phyloP scores from a whole-genome alignment of 208 protist genomes.

The Herpetomonas samuelpessoai region DNA sequence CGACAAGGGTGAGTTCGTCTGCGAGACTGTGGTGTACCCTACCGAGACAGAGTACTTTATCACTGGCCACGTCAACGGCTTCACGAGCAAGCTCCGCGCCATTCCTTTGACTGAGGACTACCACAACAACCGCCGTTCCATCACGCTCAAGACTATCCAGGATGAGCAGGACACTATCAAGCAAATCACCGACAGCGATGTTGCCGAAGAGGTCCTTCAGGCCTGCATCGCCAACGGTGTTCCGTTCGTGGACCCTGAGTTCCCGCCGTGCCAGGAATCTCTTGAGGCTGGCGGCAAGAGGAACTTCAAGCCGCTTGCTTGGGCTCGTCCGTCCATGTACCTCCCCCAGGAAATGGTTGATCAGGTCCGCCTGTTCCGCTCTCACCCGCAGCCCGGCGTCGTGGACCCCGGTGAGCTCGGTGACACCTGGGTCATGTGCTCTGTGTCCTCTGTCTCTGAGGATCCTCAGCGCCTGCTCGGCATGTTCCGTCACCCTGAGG shows the following conservation, averaged over 20 bases:
- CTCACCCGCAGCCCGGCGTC: conserved; percentile 38
- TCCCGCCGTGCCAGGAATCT: conserved; percentile 25
- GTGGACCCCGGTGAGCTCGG: conserved; percentile 42
- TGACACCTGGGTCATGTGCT: conserved; percentile 50
- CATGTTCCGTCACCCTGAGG: conserved; percentile 36
- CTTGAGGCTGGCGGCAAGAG: conserved; percentile 26
- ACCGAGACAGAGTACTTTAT: conserved; percentile 53
- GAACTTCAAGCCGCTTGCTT: conserved; percentile 35
- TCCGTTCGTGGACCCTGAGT: conserved; percentile 40
- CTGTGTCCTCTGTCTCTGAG: conserved; percentile 33
- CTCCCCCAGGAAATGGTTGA: conserved; percentile 14
- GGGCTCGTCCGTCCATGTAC: conserved; percentile 29
- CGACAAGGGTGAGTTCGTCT: conserved; percentile 19
- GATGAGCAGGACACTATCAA: conserved; percentile 18
- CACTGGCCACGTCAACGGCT: conserved; percentile 31
- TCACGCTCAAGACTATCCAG: conserved; percentile 27
- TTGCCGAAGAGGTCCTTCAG: conserved; percentile 13
- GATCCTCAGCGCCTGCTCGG: conserved; percentile 13
- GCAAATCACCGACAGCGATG: neutral
- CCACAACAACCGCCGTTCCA: conserved; percentile 28
- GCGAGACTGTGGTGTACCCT: conserved; percentile 35
- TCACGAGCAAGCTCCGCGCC: conserved; percentile 24
- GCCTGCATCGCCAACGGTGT: neutral
- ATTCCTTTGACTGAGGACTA: conserved; percentile 19
- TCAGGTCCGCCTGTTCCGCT: conserved; percentile 33